Evolutionary conservation across 2,329 filamentous ascomycete species (phyloP), one percentile per base, ranked within the genome.

Genomic region (Helminthosporium solani): DNA sequence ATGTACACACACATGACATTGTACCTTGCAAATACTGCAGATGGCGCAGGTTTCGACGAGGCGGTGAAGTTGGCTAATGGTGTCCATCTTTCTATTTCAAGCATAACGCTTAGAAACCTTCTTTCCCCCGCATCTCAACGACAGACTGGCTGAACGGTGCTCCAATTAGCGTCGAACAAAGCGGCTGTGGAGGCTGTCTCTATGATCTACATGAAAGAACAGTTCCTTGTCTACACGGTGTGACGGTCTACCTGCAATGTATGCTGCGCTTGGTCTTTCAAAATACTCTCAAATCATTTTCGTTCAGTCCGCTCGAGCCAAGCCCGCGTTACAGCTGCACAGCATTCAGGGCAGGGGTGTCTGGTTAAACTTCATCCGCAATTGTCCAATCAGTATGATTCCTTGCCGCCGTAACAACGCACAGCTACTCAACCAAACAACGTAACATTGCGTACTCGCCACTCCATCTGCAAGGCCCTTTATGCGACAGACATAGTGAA

Each of bases 311-410:
- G 7, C 23, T 36, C 31, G 6, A 40, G 46, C 41, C 41, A 44
- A 46, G 47, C 14, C 33, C 28, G 40, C 40, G 42, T 39, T 37
- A 54, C 15, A n/a, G 44, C 36, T 43, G 33, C 43, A 50, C 47
- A 37, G 21, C 48, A 37, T 41, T 33, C 15, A 11, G 6, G 34
- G 33, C 49, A 54, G 25, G 53, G 47, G 49, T 53, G n/a, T 27
- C 15, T 56, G 46, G 40, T 45, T 46, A 54, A 50, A 44, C 44
- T 48, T 46, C 43, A 51, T 43, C 18, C 40, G 20, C 23, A 11
- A 28, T 12, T 18, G 33, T 33, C 53, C 48, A 58, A 56, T 58
- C 37, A 49, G 7, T 18, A 3, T 6, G 9, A 16, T 11, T 36
- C 40, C 36, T 47, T 49, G 28, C 42, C 49, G 52, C 46, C 35